Base-by-base conservation (phyloP, 495 filamentous ascomycete species). In the Jackrogersella minutella region DNA sequence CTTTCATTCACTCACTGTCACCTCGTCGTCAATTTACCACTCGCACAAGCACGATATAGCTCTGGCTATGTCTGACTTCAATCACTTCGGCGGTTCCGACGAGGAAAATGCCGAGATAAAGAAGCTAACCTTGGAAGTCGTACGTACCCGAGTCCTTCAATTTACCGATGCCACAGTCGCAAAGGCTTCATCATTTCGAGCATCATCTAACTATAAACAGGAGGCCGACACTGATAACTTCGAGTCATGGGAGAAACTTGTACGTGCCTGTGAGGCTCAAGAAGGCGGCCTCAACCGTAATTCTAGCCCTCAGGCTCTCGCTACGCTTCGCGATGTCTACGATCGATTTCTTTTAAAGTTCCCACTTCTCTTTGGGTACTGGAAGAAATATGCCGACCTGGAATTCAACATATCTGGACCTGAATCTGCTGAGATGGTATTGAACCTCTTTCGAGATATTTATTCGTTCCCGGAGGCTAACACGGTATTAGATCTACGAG, bases 341-440 rank as follows among this genome's bases (percentile, higher is more conserved):
- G 96, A 99, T 75, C 86, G 90, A 7, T 94, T 99, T 73, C 87
- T 99, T 7, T 89, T 92, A 54, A 97, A 96, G 74, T 99, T 97
- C 71, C 95, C 95, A 1, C 83, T 98, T 21, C 86, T 98, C 1
- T 99, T 97, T 74, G 95, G 93, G 39, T 99, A 97, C 78, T 99
- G 95, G 95, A 97, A 97, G 81, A 98, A 97, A 77, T 99, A 99
- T 87, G 95, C 95, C 68, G 95, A 98, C 73, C 79, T 97, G 21
- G 95, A 99, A 73, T 99, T 99, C 78, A 91, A 91, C 13, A 97
- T 98, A 66, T 92, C 92, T 4, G 95, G 95, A 22, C 97, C 96
- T 0, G 95, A 99, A 80, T 93, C 96, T 26, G 96, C 95, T 57
- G 95, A 99, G 74, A 95, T 98, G 91, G 95, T 97, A 84, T 60